phyloP scores from a whole-genome alignment of 768 basidiomycete species.

The Pholiota microspora region DNA sequence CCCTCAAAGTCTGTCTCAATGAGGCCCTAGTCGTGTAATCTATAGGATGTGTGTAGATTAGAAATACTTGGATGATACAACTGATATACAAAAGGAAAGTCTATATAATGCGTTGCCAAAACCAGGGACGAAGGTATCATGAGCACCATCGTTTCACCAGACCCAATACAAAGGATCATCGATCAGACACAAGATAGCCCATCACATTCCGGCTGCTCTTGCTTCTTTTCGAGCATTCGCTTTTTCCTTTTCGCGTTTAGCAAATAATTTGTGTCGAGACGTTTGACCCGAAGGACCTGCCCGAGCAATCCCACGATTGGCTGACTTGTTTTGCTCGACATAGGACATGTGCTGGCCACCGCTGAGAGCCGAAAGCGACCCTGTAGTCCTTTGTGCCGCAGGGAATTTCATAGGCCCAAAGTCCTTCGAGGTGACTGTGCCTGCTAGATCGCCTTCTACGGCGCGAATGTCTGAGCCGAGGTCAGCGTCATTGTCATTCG shows the following conservation, averaged over 20 bases:
- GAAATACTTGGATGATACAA: too few species aligned
- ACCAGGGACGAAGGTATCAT: too few species aligned
- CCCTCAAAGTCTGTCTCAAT: too few species aligned
- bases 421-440: slow-evolving; percentile 84
- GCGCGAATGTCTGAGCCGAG: slow-evolving; percentile 80
- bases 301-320: slow-evolving; percentile 75
- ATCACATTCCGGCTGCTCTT: slow-evolving; percentile 14
- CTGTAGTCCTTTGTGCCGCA: slow-evolving; percentile 72
- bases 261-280: slow-evolving; percentile 75
- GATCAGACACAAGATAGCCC: background rate
- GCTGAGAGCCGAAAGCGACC: slow-evolving; percentile 79
- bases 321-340: slow-evolving; percentile 88
- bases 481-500: slow-evolving; percentile 89
- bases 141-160: too few species aligned
- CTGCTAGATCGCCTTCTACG: slow-evolving; percentile 83
- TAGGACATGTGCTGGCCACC: slow-evolving; percentile 93
- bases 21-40: too few species aligned
- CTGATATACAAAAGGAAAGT: too few species aligned
- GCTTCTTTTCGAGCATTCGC: slow-evolving; percentile 50
- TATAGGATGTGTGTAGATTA: background rate
- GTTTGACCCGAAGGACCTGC: slow-evolving; percentile 31
- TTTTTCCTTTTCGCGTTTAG: slow-evolving; percentile 79
- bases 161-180: too few species aligned
- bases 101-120: too few species aligned
- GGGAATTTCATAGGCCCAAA: slow-evolving; percentile 78